phyloP scores from a whole-genome alignment of 176 grass and related monocot species.

The Zizania latifolia region DNA sequence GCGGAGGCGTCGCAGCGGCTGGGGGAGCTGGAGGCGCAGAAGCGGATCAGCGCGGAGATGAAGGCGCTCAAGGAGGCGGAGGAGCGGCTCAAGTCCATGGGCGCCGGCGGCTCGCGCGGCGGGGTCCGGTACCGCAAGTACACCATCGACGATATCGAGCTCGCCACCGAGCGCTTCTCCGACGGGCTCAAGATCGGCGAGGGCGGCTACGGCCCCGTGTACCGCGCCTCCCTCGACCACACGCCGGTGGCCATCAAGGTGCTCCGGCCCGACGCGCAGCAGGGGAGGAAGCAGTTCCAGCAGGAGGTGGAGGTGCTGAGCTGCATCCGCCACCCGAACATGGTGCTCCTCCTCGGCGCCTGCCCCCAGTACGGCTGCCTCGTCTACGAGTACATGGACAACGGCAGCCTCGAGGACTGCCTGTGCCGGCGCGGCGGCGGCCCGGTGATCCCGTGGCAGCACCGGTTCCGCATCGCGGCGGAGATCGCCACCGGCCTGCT shows the following conservation, averaged over 20 bases:
- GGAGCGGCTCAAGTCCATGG: constrained; percentile 42
- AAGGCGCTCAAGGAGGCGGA: constrained; percentile 57
- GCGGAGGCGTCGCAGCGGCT: constrained; percentile 55
- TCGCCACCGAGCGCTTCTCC: constrained; percentile 63
- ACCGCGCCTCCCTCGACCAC: constrained; percentile 78
- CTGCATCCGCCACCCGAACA: constrained; percentile 90
- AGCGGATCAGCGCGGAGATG: constrained; percentile 54
- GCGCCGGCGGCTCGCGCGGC: not conserved
- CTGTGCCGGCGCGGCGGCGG: constrained; percentile 54
- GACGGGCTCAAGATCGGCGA: constrained; percentile 71
- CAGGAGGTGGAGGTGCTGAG: constrained; percentile 94
- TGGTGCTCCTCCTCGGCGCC: constrained; percentile 91
- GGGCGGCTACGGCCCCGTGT: constrained; percentile 91
- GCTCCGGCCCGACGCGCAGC: constrained; percentile 76
- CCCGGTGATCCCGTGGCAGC: constrained; percentile 58
- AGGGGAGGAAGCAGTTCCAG: constrained; percentile 85
- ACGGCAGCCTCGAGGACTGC: constrained; percentile 82
- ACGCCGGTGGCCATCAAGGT: constrained; percentile 87
- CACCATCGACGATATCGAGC: constrained; percentile 77
- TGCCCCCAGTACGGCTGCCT: constrained; percentile 93
- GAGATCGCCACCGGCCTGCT: constrained; percentile 82
- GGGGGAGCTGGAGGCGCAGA: constrained; percentile 72
- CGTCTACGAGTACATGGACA: constrained; percentile 93
- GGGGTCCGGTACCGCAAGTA: constrained; percentile 53
- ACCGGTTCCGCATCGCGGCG: constrained; percentile 76